Base-by-base conservation (phyloP, 192 early-diverging fungal species). In the Backusella tarrabulga region DNA sequence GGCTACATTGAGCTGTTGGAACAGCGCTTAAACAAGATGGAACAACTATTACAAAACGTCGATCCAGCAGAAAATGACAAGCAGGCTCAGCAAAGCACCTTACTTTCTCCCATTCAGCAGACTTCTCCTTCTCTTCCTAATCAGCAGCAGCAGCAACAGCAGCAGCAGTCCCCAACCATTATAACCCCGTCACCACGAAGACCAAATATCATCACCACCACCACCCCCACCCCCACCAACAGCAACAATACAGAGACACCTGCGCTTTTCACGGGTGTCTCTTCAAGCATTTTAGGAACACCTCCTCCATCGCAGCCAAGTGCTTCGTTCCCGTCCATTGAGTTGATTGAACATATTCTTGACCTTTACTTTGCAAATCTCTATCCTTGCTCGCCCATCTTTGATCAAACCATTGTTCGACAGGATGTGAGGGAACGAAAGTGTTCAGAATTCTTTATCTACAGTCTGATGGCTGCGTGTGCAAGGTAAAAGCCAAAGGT, bases 1-100 rank as follows among this genome's bases (percentile, higher is more conserved):
- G 92, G 93, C 1, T 92, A 94, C 72, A 92, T 95, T 38, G 93
- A 92, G 75, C 85, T 90, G 4, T 79, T 95, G 9, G 93, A 95
- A 76, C 90, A 91, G 46, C 87, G 92, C 36, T 76, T 95, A 23
- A 90, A 92, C 72, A 89, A 92, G 68, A 93, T 95, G 91, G 94
- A 95, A 77, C 85, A 88, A 40, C 52, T 94, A 68, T 81, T 95
- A 44, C 81, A 89, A 17, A 32, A 12, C 0, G 68, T 29, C 70
- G 42, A 46, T 56, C 32, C 66, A 38, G 46, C 68, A 40, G n/a
- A 50, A 44, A 52, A 3, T 52, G 32, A 17, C 4, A 40, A 42
- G 42, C 74, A 67, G 19, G 32, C 17, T 29, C 66, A 23, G 12
- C 35, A 74, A 6, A 34, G 8, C 52, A n/a, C 7, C 8, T 9